phyloP scores from a whole-genome alignment of 306 rosid species.

The Hylodesmum podocarpum region DNA sequence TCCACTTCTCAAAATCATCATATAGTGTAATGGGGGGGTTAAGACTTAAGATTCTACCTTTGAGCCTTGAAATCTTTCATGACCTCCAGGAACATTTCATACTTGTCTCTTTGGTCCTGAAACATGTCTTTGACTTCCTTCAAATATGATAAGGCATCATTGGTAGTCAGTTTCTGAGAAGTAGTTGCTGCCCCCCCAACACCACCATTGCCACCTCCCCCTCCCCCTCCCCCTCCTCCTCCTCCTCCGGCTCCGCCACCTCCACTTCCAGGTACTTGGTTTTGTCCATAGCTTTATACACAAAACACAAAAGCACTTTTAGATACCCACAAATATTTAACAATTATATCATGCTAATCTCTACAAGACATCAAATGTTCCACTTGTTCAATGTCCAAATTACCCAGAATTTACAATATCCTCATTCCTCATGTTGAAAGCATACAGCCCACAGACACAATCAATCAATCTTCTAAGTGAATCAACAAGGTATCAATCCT shows the following conservation, averaged over 20 bases:
- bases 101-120: constrained; percentile 78
- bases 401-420: background rate
- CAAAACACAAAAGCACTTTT: constrained; percentile 26
- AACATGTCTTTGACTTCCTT: constrained; percentile 90
- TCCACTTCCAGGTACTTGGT: constrained; percentile 58
- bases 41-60: constrained; percentile 49
- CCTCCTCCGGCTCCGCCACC: constrained; percentile 35
- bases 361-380: constrained; percentile 17
- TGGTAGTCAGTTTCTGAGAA: constrained; percentile 73
- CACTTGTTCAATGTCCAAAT: background rate
- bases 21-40: background rate
- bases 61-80: constrained; percentile 98
- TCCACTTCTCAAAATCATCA: constrained; percentile 2
- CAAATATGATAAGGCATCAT: constrained; percentile 77
- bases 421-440: background rate
- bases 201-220: constrained; percentile 40
- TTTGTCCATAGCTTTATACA: constrained; percentile 61
- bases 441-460: background rate
- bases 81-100: constrained; percentile 86
- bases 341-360: constrained; percentile 20
- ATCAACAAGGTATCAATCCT: background rate
- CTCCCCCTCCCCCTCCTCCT: constrained; percentile 46
- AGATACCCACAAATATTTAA: constrained; percentile 17
- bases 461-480: background rate
- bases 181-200: constrained; percentile 52